Conservation (phyloP, 78 protist species). For the Dictyostelium firmibasis region DNA sequence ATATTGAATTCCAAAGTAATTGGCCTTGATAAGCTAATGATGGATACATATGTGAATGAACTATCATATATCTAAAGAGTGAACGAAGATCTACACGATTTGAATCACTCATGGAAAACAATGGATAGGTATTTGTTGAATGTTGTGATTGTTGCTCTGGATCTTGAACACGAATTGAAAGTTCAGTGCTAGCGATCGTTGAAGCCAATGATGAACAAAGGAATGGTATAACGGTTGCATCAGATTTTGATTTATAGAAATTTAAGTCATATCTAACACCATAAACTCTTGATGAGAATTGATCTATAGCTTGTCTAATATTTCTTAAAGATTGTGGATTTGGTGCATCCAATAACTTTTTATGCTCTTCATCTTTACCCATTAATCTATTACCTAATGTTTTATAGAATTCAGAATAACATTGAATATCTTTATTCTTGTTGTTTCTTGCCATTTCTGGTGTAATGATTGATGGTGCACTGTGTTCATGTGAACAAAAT, state of each 20-base stretch:
- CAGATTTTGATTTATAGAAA: conserved; percentile 39
- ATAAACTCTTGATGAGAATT: conserved; percentile 52
- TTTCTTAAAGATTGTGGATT: conserved; percentile 26
- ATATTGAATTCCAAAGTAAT: conserved; percentile 33
- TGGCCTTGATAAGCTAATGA: neutral
- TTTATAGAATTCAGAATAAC: neutral
- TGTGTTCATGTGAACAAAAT: neutral
- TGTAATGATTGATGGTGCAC: neutral
- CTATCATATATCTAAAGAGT: conserved; percentile 33
- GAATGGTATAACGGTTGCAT: conserved; percentile 21
- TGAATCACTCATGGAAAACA: conserved; percentile 41
- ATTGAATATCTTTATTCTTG: neutral
- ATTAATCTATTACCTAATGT: neutral
- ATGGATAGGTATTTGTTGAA: neutral
- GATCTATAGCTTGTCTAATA: conserved; percentile 38
- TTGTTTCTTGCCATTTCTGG: conserved; percentile 1
- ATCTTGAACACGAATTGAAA: conserved; percentile 16
- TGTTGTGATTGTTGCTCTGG: neutral
- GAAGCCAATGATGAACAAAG: conserved; percentile 41
- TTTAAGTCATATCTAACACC: conserved; percentile 22
- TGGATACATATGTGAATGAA: neutral
- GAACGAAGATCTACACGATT: conserved; percentile 61
- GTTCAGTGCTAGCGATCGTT: conserved; percentile 52
- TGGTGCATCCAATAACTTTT: neutral
- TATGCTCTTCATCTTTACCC: conserved; percentile 7